Evolutionary conservation across 2,329 filamentous ascomycete species (phyloP).

Genomic region (Cadophora gregata): DNA sequence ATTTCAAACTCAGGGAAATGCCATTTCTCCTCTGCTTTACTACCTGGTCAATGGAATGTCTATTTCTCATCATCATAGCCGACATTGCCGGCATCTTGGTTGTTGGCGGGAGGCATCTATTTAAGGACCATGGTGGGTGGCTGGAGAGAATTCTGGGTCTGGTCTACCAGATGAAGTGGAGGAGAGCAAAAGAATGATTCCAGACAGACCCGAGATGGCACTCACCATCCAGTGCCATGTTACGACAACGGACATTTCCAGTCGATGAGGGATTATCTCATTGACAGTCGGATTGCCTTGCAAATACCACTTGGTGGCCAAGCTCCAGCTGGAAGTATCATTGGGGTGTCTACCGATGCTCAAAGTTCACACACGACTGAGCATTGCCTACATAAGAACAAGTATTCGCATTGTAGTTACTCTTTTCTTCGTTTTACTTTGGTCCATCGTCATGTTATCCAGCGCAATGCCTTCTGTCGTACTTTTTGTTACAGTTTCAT

Average conservation of each 20-base stretch:
- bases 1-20: background rate
- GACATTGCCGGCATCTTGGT: background rate
- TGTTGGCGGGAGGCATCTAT: background rate
- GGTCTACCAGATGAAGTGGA: background rate
- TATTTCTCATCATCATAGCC: background rate
- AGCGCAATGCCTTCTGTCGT: background rate
- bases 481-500: constrained; percentile 4
- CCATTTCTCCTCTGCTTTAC: background rate
- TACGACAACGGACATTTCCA: too few species aligned
- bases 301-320: too few species aligned
- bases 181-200: background rate
- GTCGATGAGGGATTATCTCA: too few species aligned
- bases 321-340: too few species aligned
- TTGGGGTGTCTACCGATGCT: background rate
- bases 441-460: background rate
- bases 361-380: background rate
- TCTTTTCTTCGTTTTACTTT: background rate
- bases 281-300: too few species aligned
- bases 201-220: too few species aligned
- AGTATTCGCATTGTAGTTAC: background rate
- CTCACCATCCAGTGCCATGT: too few species aligned
- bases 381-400: background rate
- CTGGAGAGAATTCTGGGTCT: background rate
- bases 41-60: background rate
- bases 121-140: background rate